phyloP scores from a whole-genome alignment of 2,329 filamentous ascomycete species.

The Cryphonectria japonica region DNA sequence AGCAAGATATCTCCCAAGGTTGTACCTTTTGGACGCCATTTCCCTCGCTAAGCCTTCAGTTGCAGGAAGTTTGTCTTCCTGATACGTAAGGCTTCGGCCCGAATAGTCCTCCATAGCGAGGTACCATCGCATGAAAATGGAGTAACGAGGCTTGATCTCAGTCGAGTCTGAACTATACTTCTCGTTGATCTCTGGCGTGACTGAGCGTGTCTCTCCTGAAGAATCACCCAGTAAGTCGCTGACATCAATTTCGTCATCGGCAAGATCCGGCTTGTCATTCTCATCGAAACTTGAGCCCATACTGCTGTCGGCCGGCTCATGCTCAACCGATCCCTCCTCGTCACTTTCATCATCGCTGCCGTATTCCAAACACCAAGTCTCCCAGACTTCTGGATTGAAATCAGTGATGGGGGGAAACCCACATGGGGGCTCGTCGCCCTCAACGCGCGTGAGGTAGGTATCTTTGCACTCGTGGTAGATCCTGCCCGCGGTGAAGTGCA shows the following conservation, averaged over 20 bases:
- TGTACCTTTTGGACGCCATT: background rate
- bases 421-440: background rate
- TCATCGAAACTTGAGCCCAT: too few species aligned
- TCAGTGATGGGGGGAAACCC: background rate
- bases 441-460: background rate
- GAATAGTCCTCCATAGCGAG: background rate
- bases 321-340: too few species aligned
- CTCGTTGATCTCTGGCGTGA: too few species aligned
- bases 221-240: too few species aligned
- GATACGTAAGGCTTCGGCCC: background rate
- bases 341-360: too few species aligned
- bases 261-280: too few species aligned
- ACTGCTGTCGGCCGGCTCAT: too few species aligned
- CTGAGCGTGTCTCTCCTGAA: too few species aligned
- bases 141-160: background rate
- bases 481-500: background rate
- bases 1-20: conserved; percentile 5
- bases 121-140: background rate
- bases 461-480: background rate
- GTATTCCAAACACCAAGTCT: too few species aligned
- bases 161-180: background rate
- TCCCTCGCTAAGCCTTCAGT: background rate
- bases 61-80: background rate
- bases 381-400: too few species aligned
- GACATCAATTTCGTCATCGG: background rate